Conservation (phyloP, 306 rosid genomes). For the Fragaria nilgerrensis region DNA sequence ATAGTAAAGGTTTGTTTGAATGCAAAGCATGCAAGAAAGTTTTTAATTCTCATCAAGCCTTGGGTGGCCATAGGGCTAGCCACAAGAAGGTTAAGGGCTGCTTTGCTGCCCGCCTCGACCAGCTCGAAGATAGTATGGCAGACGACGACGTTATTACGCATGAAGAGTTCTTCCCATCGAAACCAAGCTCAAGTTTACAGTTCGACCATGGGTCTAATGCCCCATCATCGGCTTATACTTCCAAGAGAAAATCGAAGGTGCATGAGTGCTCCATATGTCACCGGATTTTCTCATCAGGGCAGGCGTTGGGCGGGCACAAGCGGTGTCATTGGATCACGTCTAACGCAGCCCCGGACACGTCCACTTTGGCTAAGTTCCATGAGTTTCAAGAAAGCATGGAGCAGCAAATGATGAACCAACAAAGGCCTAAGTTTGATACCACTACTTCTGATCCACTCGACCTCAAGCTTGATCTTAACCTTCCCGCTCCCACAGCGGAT, state of each 20-base stretch:
- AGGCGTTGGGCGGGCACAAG: slow-evolving; percentile 92
- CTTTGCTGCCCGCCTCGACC: slow-evolving; percentile 74
- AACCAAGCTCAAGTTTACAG: slow-evolving; percentile 45
- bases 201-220: slow-evolving; percentile 38
- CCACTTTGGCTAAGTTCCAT: slow-evolving; percentile 59
- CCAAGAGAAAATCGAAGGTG: slow-evolving; percentile 68
- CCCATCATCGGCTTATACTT: slow-evolving; percentile 42
- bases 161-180: slow-evolving; percentile 55
- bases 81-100: slow-evolving; percentile 97
- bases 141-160: slow-evolving; percentile 60
- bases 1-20: slow-evolving; percentile 57
- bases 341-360: slow-evolving; percentile 44
- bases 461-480: slow-evolving; percentile 78
- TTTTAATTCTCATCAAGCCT: slow-evolving; percentile 91
- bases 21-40: slow-evolving; percentile 96
- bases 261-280: slow-evolving; percentile 96
- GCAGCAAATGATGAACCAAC: slow-evolving; percentile 29
- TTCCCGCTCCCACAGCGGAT: slow-evolving; percentile 52
- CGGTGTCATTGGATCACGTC: slow-evolving; percentile 97
- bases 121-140: slow-evolving; percentile 35
- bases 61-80: slow-evolving; percentile 96
- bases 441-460: slow-evolving; percentile 46
- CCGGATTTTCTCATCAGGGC: slow-evolving; percentile 84
- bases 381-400: slow-evolving; percentile 63
- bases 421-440: slow-evolving; percentile 42